Base-by-base conservation (phyloP, 2,329 filamentous ascomycete genomes). In the Aspergillus pseudonomiae region DNA sequence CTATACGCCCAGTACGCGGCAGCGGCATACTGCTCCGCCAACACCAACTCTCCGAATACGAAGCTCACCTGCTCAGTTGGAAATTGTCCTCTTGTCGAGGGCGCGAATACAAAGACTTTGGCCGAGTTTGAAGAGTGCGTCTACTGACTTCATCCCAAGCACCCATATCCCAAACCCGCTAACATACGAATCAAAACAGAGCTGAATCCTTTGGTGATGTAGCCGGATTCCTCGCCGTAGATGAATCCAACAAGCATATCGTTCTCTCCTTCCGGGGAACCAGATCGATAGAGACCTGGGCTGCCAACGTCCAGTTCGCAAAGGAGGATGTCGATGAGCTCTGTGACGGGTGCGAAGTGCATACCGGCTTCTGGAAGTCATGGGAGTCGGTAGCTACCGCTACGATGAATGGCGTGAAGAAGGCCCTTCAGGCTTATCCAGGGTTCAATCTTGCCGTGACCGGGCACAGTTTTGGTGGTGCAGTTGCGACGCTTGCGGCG, bases 1-100 rank as follows among this genome's bases (percentile, higher is more conserved):
- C 75, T 85, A 65, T 84, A 82, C 70, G 79, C 81, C 46, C 80
- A 86, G 63, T 86, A 84, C 70, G 78, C 83, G 2, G 84, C 83
- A 2, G 84, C 84, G 4, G 77, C 83, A 24, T 86, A 86, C 71
- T 86, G 84, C 70, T 68, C 77, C 2, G 71, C 66, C 45, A 86
- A 86, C 71, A 79, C 83, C 71, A 74, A 83, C 61, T 78, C 78
- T 32, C 64, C 80, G 2, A 77, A 76, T 48, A 78, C 78, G 11
- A 79, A 79, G 58, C 57, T 85, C 50, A 75, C 75, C 10, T 86
- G 84, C 66, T 66, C 73, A 0, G 70, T 76, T 10, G 80, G 77
- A 1, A 84, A 82, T 65, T 86, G 84, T 67, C 79, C 82, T 1
- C 68, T 73, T 0, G 82, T 86, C 3, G 75, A 86, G 71, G 70